These are phyloP conservation scores for Trichoderma sp. DNA, from an alignment of 2,329 filamentous ascomycete species.

Conservation along the genomic window DNA sequence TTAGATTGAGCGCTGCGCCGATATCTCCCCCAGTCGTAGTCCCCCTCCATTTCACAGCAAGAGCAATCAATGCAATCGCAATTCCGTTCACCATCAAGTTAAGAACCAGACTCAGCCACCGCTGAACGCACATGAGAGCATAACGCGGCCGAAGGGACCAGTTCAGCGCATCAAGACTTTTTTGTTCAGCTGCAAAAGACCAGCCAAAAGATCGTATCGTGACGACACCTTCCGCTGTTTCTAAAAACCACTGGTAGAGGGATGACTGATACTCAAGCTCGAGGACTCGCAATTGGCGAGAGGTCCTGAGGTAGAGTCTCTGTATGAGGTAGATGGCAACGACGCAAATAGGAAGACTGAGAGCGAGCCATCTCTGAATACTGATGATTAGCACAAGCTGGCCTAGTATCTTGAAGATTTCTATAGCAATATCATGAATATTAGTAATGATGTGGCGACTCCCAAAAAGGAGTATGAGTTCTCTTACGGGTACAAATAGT, in stretches of 20 bases:
- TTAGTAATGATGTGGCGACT: neutral
- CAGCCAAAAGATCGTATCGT: slow-evolving; percentile 32
- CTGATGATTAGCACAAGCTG: slow-evolving; percentile 46
- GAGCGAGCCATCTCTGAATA: slow-evolving; percentile 43
- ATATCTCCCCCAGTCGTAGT: slow-evolving; percentile 22
- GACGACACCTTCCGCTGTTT: slow-evolving; percentile 32
- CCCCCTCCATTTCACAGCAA: slow-evolving; percentile 31
- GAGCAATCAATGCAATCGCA: slow-evolving; percentile 36
- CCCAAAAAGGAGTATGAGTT: too few relatives aligned
- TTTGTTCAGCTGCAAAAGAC: slow-evolving; percentile 21
- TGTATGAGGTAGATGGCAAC: slow-evolving; percentile 28
- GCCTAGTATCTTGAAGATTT: slow-evolving; percentile 38
- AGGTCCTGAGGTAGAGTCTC: slow-evolving; percentile 45
- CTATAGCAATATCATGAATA: slow-evolving; percentile 16
- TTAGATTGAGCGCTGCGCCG: slow-evolving; percentile 28
- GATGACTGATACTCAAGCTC: slow-evolving; percentile 54
- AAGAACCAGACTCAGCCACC: slow-evolving; percentile 47
- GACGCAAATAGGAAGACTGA: slow-evolving; percentile 41
- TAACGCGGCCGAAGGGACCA: slow-evolving; percentile 28
- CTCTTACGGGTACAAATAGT: slow-evolving; percentile 26
- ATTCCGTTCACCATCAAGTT: slow-evolving; percentile 41
- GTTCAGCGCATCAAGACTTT: slow-evolving; percentile 44
- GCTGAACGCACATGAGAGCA: slow-evolving; percentile 45
- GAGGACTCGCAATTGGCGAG: slow-evolving; percentile 53
- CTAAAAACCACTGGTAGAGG: slow-evolving; percentile 42